These are phyloP conservation scores for Bassia scoparia DNA, from an alignment of 148 eudicot species.

Conservation along the genomic window DNA sequence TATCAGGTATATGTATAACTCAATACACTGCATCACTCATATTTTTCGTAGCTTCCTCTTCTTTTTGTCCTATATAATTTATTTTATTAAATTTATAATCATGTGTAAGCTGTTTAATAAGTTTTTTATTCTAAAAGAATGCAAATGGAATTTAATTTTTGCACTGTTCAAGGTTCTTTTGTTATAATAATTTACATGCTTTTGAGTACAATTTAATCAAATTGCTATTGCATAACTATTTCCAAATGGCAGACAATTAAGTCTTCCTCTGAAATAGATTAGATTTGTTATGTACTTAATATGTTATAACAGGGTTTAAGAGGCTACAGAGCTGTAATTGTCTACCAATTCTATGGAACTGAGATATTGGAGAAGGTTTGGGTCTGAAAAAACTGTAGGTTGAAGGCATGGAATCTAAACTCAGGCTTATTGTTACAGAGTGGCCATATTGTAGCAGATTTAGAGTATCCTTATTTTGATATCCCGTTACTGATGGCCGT, in stretches of 20 bases:
- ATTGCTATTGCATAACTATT: not conserved
- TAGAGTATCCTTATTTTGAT: too few species aligned
- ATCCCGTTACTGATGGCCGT: too few species aligned
- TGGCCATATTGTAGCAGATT: too few species aligned
- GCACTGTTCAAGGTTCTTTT: not conserved
- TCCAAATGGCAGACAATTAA: not conserved
- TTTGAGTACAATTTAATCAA: not conserved
- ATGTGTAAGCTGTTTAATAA: too few species aligned
- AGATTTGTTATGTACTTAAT: not conserved
- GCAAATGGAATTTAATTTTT: too few species aligned
- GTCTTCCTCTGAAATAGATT: not conserved
- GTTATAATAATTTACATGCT: too few species aligned
- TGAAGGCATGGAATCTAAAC: not conserved
- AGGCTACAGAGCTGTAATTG: not conserved
- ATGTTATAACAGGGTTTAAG: not conserved
- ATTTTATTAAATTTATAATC: too few species aligned
- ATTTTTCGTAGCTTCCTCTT: not conserved
- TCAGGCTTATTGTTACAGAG: too few species aligned
- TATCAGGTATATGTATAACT: conserved; percentile 59
- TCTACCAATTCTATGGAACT: not conserved
- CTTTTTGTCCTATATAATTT: too few species aligned
- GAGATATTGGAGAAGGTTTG: too few species aligned
- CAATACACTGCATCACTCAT: conserved; percentile 5
- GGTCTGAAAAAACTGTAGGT: not conserved
- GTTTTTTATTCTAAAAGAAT: too few species aligned